Evolutionary conservation across 306 rosid species (phyloP).

Genomic region (apple (Malus domestica)): DNA sequence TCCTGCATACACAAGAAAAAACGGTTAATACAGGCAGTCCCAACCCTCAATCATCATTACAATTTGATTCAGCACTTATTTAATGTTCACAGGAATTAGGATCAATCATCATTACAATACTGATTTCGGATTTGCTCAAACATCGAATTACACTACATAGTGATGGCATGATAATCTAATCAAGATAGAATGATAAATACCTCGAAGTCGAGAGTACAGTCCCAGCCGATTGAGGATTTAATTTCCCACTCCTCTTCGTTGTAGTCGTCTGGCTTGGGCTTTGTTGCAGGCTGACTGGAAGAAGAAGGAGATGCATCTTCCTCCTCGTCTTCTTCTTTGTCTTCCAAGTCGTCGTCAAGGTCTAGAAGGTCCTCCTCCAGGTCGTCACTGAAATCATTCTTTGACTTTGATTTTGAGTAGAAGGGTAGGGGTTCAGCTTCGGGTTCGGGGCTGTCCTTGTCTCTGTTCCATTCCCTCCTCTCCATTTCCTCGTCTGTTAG

Average conservation of each 20-base stretch:
- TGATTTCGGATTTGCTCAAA: background rate
- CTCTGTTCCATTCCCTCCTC: conserved; percentile 33
- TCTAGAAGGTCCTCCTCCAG: conserved; percentile 49
- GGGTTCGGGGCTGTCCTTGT: conserved; percentile 33
- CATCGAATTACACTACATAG: background rate
- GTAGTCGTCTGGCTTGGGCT: conserved; percentile 52
- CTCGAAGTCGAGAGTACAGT: conserved; percentile 81
- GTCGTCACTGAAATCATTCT: conserved; percentile 13
- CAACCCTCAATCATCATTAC: background rate
- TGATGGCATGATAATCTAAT: background rate
- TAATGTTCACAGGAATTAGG: background rate
- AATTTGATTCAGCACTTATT: background rate
- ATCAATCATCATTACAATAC: background rate
- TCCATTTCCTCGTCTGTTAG: conserved; percentile 70
- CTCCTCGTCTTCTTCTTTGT: conserved; percentile 4
- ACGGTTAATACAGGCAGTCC: background rate
- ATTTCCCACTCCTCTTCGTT: conserved; percentile 80
- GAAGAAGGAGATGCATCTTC: conserved; percentile 4
- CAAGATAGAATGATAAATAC: conserved; percentile 18
- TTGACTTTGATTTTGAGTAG: background rate
- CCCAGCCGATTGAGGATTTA: conserved; percentile 68
- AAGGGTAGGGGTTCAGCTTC: conserved; percentile 19
- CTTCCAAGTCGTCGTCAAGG: conserved; percentile 34
- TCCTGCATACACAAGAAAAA: conserved; percentile 42
- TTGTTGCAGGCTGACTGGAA: conserved; percentile 5